Evolutionary conservation across 2,329 filamentous ascomycete species (phyloP).

Genomic region (Fusarium nodosum): DNA sequence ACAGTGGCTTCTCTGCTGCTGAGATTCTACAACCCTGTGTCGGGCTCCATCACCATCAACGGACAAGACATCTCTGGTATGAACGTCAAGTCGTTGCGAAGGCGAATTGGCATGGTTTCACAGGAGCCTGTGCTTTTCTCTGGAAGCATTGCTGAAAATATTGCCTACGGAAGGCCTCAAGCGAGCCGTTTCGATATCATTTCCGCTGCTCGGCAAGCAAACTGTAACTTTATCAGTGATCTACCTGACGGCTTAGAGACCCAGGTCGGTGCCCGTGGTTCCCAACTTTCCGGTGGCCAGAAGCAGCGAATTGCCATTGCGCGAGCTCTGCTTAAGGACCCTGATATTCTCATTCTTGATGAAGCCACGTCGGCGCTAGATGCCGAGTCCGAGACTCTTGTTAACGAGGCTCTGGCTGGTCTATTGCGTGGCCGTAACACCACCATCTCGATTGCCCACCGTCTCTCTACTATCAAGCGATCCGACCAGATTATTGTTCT

Average conservation of each 20-base stretch:
- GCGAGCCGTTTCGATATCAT: conserved; percentile 86
- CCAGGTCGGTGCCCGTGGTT: conserved; percentile 89
- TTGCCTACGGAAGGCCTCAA: conserved; percentile 87
- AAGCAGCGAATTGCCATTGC: conserved; percentile 99
- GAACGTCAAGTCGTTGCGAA: conserved; percentile 92
- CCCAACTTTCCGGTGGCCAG: conserved; percentile 94
- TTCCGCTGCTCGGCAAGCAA: conserved; percentile 88
- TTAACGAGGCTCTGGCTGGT: conserved; percentile 87
- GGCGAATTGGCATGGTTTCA: conserved; percentile 93
- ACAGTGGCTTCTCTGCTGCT: conserved; percentile 93
- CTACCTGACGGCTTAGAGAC: conserved; percentile 97
- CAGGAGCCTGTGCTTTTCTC: conserved; percentile 96
- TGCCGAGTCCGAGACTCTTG: conserved; percentile 95
- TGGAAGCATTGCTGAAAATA: conserved; percentile 87
- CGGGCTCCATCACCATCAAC: conserved; percentile 84
- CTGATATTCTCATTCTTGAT: conserved; percentile 96
- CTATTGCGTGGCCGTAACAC: conserved; percentile 91
- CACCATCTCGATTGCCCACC: conserved; percentile 96
- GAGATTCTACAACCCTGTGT: conserved; percentile 88
- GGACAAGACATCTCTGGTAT: conserved; percentile 85
- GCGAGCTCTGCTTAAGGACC: conserved; percentile 91
- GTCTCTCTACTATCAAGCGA: conserved; percentile 95
- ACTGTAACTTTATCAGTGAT: conserved; percentile 96
- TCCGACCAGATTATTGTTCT: conserved; percentile 96
- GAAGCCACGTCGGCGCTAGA: conserved; percentile 97